Conservation (phyloP, 1,139 yeast genomes). For the Zhuliangozyma parablackwelliae region DNA sequence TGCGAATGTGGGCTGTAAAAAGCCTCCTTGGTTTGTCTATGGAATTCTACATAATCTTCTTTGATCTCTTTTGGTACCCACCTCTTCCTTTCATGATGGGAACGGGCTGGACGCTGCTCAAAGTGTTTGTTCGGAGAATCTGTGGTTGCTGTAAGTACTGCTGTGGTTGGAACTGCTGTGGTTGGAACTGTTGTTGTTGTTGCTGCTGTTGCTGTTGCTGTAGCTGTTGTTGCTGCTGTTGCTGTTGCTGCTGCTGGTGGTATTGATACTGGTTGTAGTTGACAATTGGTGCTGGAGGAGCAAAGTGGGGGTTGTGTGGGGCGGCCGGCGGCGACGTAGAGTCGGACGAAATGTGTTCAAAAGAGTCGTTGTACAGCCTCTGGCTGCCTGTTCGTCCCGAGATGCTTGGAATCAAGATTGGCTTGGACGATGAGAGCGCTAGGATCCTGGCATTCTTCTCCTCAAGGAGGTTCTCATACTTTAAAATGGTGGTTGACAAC, state of each 20-base stretch:
- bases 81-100: slow-evolving; percentile 48
- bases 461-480: slow-evolving; percentile 34
- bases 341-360: slow-evolving; percentile 7
- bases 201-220: slow-evolving; percentile 5
- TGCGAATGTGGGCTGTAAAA: no score
- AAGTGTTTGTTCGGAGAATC: neutral
- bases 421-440: slow-evolving; percentile 36
- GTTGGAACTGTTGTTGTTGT: slow-evolving; percentile 6
- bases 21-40: no score
- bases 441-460: slow-evolving; percentile 34
- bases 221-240: slow-evolving; percentile 4
- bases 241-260: slow-evolving; percentile 1
- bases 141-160: slow-evolving; percentile 1
- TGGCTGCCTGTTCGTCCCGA: slow-evolving; percentile 1
- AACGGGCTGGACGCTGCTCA: slow-evolving; percentile 6
- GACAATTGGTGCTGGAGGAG: slow-evolving; percentile 5
- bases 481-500: slow-evolving; percentile 22
- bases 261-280: neutral
- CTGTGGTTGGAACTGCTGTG: slow-evolving; percentile 1
- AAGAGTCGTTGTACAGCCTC: slow-evolving; percentile 5
- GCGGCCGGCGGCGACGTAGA: slow-evolving; percentile 5
- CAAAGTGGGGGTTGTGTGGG: neutral
- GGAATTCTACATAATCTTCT: slow-evolving; percentile 24
- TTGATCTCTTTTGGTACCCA: slow-evolving; percentile 46
- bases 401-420: slow-evolving; percentile 35